Evolutionary conservation across 1,139 yeast species (phyloP).

Genomic region (Hyphopichia buzzinii): DNA sequence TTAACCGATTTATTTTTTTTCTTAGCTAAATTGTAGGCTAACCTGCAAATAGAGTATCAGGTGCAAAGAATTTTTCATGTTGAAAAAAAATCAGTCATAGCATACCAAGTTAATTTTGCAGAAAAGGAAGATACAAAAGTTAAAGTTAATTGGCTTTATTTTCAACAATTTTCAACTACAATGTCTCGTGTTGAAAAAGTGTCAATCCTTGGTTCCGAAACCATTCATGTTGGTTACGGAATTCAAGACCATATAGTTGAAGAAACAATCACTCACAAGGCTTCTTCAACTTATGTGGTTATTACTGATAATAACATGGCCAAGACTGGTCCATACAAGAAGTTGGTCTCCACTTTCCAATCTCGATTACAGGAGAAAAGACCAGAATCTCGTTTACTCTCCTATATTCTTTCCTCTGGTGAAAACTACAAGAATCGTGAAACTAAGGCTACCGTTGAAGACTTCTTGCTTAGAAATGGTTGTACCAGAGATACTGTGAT

Average conservation of each 20-base stretch:
- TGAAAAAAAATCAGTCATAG: constrained; percentile 4
- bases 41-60: no score
- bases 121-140: not conserved
- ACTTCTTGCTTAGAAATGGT: constrained; percentile 76
- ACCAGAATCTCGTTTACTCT: constrained; percentile 62
- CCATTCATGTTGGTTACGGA: constrained; percentile 89
- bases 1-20: not conserved
- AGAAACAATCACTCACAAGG: constrained; percentile 59
- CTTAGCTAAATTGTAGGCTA: no score
- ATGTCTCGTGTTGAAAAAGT: constrained; percentile 50
- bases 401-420: constrained; percentile 85
- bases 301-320: constrained; percentile 84
- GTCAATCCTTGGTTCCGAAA: constrained; percentile 74
- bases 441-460: constrained; percentile 93
- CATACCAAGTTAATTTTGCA: not conserved
- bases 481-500: constrained; percentile 97
- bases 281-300: constrained; percentile 89
- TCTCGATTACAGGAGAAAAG: constrained; percentile 22
- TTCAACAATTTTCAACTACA: constrained; percentile 2
- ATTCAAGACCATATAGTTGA: constrained; percentile 73
- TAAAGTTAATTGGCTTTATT: not conserved
- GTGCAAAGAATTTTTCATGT: not conserved
- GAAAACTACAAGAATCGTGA: constrained; percentile 86
- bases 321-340: constrained; percentile 57
- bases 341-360: constrained; percentile 35